These are phyloP conservation scores for Cicer pinnatifidum DNA, from an alignment of 306 rosid genomes.

Conservation along the genomic window DNA sequence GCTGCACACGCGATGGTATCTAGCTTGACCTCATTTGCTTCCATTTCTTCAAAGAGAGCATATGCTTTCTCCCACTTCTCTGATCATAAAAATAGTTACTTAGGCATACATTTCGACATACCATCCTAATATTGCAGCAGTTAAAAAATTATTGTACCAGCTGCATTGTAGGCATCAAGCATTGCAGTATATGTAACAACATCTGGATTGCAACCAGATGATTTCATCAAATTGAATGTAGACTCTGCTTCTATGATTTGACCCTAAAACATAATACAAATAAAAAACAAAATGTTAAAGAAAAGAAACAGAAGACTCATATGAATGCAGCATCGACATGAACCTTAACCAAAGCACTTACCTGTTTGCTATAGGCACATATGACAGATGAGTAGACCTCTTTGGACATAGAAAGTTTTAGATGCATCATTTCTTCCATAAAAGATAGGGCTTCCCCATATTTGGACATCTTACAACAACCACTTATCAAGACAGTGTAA, in stretches of 20 bases:
- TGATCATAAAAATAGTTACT: constrained; percentile 48
- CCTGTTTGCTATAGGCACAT: constrained; percentile 86
- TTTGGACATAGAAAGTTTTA: constrained; percentile 69
- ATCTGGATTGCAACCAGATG: constrained; percentile 70
- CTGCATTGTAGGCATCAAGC: constrained; percentile 73
- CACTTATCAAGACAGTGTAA: constrained; percentile 84
- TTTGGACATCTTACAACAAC: constrained; percentile 87
- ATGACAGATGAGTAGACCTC: constrained; percentile 82
- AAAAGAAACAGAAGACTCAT: constrained; percentile 30
- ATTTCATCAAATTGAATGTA: constrained; percentile 70
- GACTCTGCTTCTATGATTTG: constrained; percentile 73
- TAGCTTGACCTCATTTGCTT: constrained; percentile 58
- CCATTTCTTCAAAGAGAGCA: constrained; percentile 81
- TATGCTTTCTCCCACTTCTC: constrained; percentile 82
- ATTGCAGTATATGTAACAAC: constrained; percentile 81
- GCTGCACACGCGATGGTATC: constrained; percentile 86
- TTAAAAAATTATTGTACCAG: constrained; percentile 57
- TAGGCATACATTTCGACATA: constrained; percentile 27
- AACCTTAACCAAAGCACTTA: constrained; percentile 47
- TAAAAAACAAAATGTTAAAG: constrained; percentile 22
- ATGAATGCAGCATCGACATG: constrained; percentile 31
- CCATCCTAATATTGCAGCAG: constrained; percentile 38
- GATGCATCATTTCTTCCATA: constrained; percentile 67
- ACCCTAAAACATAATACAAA: constrained; percentile 60
- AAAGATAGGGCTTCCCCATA: constrained; percentile 68